Conservation (phyloP, 2,329 filamentous ascomycete species). For the Claviceps cyperi region DNA sequence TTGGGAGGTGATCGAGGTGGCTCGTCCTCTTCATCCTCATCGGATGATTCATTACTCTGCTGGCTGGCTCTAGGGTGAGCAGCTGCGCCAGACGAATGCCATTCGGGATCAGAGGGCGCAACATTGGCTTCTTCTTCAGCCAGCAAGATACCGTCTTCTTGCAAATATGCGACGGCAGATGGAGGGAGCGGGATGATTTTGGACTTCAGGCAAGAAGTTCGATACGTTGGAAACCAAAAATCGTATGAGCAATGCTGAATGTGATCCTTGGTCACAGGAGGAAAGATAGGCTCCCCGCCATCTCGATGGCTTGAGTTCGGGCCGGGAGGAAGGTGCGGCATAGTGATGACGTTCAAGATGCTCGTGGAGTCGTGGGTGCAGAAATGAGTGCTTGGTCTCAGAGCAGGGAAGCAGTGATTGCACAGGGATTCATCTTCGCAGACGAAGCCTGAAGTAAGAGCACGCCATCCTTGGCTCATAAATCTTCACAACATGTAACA, state of each 20-base stretch:
- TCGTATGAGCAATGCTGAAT: constrained; percentile 93
- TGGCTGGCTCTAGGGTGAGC: constrained; percentile 14
- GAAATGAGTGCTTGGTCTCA: not conserved
- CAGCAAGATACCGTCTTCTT: constrained; percentile 82
- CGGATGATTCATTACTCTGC: constrained; percentile 28
- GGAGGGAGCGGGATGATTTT: constrained; percentile 64
- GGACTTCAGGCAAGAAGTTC: constrained; percentile 69
- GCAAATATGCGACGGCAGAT: constrained; percentile 73
- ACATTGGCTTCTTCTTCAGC: constrained; percentile 49
- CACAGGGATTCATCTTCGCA: not conserved
- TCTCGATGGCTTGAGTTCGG: constrained; percentile 7
- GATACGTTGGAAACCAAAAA: constrained; percentile 78
- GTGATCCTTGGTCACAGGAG: constrained; percentile 70
- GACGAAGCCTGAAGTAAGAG: not conserved
- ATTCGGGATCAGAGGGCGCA: constrained; percentile 43
- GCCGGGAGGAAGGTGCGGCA: constrained; percentile 21
- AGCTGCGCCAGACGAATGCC: constrained; percentile 21
- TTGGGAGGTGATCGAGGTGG: constrained; percentile 31
- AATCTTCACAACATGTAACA: not conserved
- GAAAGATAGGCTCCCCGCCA: constrained; percentile 45
- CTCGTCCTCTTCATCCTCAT: constrained; percentile 34
- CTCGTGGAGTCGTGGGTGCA: not conserved
- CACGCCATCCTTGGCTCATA: not conserved
- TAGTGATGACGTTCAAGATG: constrained; percentile 6
- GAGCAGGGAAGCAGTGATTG: not conserved